Base-by-base conservation (phyloP, 306 rosid species). In the Cicer bijugum region DNA sequence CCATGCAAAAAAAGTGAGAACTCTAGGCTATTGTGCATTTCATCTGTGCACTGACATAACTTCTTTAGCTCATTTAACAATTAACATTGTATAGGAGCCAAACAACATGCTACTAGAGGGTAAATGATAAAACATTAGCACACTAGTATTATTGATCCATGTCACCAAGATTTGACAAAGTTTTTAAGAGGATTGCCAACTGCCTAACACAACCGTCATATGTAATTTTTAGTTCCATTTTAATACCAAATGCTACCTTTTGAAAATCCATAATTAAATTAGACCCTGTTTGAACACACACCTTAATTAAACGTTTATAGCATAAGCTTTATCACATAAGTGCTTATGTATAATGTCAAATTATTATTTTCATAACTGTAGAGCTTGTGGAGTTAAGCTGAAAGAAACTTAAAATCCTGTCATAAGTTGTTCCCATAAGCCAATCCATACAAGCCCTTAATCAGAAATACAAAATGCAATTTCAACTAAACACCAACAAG, bases 41-140 rank as follows among this genome's bases (percentile, higher is more conserved):
- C 62, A 64, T 64, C 44, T 8, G n/a, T 23, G 57, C 66, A 7
- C 57, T 6, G 5, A 51, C 8, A 14, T 12, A 14, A 47, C 37
- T 40, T 12, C 19, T 14, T 33, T 61, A 46, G 15, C 50, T 16
- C 23, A 37, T 7, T 46, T 61, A 47, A 17, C 23, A 37, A 4
- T 46, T 61, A 61, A 17, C 39, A 74, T 46, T 19, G 35, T 51
- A 12, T 56, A 50, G 35, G 15, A 63, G 51, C 44, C 72, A 63
- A 12, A 71, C 50, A 51, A 15, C 39, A 28, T 5, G 35, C 7
- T 60, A 60, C 37, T 20, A 60, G 7, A 40, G 15, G 16, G 66
- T 61, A 50, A 62, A 51, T 4, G 16, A 43, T 66, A 8, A 69
- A 69, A 56, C 70, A 78, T 48, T 39, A 11, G 57, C 40, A 61